These are phyloP conservation scores for Penicillium sp. DNA, from an alignment of 2,329 filamentous ascomycete genomes.

Conservation along the genomic window DNA sequence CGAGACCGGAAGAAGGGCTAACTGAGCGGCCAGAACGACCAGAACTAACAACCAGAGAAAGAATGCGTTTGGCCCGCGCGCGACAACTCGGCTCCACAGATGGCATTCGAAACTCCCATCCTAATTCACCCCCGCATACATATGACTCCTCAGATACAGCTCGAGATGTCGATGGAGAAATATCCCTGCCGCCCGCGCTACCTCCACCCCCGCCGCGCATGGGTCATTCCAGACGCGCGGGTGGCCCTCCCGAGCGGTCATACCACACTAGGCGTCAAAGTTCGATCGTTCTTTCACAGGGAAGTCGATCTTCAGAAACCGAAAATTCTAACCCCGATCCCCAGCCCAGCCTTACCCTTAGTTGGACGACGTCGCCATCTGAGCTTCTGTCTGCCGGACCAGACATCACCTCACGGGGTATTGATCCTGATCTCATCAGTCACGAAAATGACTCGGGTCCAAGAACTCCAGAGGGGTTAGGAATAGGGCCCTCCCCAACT, in stretches of 20 bases:
- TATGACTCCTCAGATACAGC: slow-evolving; percentile 32
- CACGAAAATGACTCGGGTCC: slow-evolving; percentile 21
- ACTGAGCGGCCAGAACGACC: slow-evolving; percentile 32
- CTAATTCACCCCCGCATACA: slow-evolving; percentile 34
- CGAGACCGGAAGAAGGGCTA: slow-evolving; percentile 33
- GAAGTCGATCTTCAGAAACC: slow-evolving; percentile 27
- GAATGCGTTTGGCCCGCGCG: slow-evolving; percentile 27
- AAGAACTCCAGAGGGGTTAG: slow-evolving; percentile 16
- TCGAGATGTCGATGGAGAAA: slow-evolving; percentile 21
- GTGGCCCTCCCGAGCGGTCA: slow-evolving; percentile 22
- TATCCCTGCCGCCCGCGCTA: background rate
- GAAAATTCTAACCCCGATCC: slow-evolving; percentile 25
- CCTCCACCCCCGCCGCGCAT: background rate
- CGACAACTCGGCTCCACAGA: slow-evolving; percentile 33
- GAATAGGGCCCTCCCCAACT: slow-evolving; percentile 17
- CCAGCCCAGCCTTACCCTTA: slow-evolving; percentile 37
- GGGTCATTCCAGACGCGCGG: slow-evolving; percentile 28
- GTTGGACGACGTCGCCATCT: slow-evolving; percentile 43
- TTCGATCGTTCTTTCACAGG: slow-evolving; percentile 45
- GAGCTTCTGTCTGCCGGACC: slow-evolving; percentile 34
- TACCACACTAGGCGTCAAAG: slow-evolving; percentile 40
- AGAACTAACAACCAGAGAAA: slow-evolving; percentile 30
- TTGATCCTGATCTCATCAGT: slow-evolving; percentile 23
- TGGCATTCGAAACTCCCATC: slow-evolving; percentile 32
- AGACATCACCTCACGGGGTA: slow-evolving; percentile 22